Base-by-base conservation (phyloP, 192 early-diverging fungal genomes). In the Gaertneriomyces sp. region DNA sequence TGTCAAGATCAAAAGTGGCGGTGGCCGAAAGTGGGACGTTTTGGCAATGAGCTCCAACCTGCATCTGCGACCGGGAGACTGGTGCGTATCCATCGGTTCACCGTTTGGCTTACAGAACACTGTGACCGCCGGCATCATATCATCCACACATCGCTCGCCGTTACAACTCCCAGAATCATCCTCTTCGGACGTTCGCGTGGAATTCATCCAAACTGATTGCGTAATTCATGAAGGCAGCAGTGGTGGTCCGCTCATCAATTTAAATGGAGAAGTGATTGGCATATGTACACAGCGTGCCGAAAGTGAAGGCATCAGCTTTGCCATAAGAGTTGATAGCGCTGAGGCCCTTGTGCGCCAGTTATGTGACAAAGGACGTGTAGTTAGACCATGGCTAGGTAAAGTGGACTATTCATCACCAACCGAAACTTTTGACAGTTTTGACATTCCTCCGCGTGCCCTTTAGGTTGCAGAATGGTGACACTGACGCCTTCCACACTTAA, bases 121-220 rank as follows among this genome's bases (percentile, higher is more conserved):
- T 5, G 76, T 82, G 17, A 82, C 81, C 4, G 74, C 71, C 8
- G 81, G 81, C 8, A 64, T 82, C 10, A 57, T 82, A 2, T 80
- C 78, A 7, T 82, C 81, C 4, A 33, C 25, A 2, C 25, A 33
- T 33, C 25, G 25, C 25, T 33, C 50, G 19, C 47, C 58, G 49
- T 10, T 17, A 20, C 59, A 61, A 39, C 59, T 17, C 42, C 10
- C 20, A 8, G 16, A 45, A 61, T n/a, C 47, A 53, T 39, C 47
- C 25, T 55, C 54, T 33, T 12, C 12, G 14, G 78, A 78, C 42
- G 60, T 63, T 11, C 64, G 74, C n/a, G 81, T 82, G 42, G 73
- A 77, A 55, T 82, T 71, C 61, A 67, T 82, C 14, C 81, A 82
- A 50, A 82, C 81, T 7, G 81, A 82, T 47, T 82, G 81, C 63